Evolutionary conservation across 176 grass and related monocot genomes (phyloP).

Genomic region (Thalia dealbata): DNA sequence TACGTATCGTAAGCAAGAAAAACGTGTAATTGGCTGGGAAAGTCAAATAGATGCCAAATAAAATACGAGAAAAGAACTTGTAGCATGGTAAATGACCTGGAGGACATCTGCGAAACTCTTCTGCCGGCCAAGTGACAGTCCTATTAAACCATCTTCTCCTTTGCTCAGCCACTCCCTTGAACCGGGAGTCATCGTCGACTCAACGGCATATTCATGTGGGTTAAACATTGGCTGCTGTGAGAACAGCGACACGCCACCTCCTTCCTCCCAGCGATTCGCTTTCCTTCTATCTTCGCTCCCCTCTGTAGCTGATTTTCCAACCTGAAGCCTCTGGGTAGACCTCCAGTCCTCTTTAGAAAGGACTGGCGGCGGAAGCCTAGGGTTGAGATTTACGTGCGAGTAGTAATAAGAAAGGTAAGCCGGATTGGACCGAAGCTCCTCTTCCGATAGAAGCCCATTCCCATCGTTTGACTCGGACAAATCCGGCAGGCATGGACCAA

Average conservation of each 20-base stretch:
- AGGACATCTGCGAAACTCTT: slow-evolving; percentile 75
- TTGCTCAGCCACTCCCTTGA: slow-evolving; percentile 49
- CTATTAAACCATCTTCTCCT: slow-evolving; percentile 57
- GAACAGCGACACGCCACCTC: slow-evolving; percentile 35
- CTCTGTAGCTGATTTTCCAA: slow-evolving; percentile 33
- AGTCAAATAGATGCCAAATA: slow-evolving; percentile 9
- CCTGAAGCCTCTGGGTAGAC: slow-evolving; percentile 67
- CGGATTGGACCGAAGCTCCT: slow-evolving; percentile 64
- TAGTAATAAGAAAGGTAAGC: slow-evolving; percentile 82
- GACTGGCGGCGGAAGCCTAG: slow-evolving; percentile 64
- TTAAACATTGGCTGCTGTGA: slow-evolving; percentile 36
- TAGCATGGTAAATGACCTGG: slow-evolving; percentile 50
- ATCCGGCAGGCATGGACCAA: slow-evolving; percentile 29
- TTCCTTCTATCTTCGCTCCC: slow-evolving; percentile 77
- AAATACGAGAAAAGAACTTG: slow-evolving; percentile 1
- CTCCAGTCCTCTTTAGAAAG: slow-evolving; percentile 92
- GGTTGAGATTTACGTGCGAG: slow-evolving; percentile 88
- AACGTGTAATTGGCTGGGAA: neutral
- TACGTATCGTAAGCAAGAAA: neutral
- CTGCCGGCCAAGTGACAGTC: slow-evolving; percentile 54
- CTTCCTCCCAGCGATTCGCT: slow-evolving; percentile 23
- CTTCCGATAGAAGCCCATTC: slow-evolving; percentile 42
- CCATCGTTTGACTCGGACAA: slow-evolving; percentile 30
- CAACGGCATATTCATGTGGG: slow-evolving; percentile 27
- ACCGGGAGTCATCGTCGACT: slow-evolving; percentile 28